Evolutionary conservation across 2,329 filamentous ascomycete genomes (phyloP), one percentile per base, ranked within the genome.

Genomic region (Cryphonectria nitschkei): DNA sequence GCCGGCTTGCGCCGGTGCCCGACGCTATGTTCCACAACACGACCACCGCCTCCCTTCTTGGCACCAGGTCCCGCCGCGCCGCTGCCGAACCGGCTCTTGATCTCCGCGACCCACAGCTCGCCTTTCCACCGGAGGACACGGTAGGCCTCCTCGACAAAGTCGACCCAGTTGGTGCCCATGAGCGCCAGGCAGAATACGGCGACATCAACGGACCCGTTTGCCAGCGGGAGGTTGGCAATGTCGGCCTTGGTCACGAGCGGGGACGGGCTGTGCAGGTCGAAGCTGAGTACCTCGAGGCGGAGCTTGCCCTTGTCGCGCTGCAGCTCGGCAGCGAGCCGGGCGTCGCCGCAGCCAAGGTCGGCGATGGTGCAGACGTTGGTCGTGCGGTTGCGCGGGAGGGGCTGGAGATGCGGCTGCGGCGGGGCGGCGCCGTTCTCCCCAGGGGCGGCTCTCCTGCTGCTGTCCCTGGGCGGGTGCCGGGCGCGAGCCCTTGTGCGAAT

Each of bases 131-230:
- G 92, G 73, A 99, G 87, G 67, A 98, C 87, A 68, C 96, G 91
- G 84, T 94, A 97, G 19, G 95, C 95, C 83, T 99, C 96, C 82
- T 98, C 96, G 77, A 99, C 88, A 80, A 99, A 98, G 76, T 94
- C 91, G 68, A 97, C 88, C 95, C 96, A 99, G 83, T 99, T 99
- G 69, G 96, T 99, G 78, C 96, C 96, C 96, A 99, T 99, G 71
- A 99, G 88, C 65, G 95, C 96, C 43, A 99, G 87, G 81, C 96
- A 99, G 85, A 98, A 98, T 75, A 99, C 91, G 65, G 93, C 93
- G 6, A 99, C 87, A 80, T 99, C 94, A 73, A 94, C 90, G 73
- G 88, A 90, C 61, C 89, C 91, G 75, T 95, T 90, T 6, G 84
- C 84, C 0, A 97, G 83, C 0, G 95, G 95, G 1, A 99, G 84